These are phyloP conservation scores for Penicillium digitatum DNA, from an alignment of 2,329 filamentous ascomycete genomes.

Conservation along the genomic window DNA sequence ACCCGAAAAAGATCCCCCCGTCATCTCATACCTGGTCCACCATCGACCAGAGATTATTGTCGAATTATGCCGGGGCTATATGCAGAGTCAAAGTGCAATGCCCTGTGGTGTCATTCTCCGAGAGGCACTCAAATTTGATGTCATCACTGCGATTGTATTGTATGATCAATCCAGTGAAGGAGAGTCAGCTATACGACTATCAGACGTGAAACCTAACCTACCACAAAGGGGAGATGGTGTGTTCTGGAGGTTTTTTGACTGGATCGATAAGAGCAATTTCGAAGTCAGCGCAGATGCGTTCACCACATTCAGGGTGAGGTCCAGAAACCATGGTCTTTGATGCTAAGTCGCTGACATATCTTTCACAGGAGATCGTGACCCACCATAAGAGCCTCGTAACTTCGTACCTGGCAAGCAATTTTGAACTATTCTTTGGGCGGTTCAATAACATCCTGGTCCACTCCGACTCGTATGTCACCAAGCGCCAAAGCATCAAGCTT, in stretches of 20 bases:
- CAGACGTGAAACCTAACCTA: constrained; percentile 69
- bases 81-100: constrained; percentile 84
- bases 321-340: not conserved
- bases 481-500: constrained; percentile 95
- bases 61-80: constrained; percentile 83
- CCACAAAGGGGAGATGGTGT: constrained; percentile 76
- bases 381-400: constrained; percentile 90
- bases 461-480: constrained; percentile 94
- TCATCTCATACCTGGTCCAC: constrained; percentile 82
- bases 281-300: constrained; percentile 97
- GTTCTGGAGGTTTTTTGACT: constrained; percentile 96
- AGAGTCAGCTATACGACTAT: constrained; percentile 70
- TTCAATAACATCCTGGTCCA: constrained; percentile 87
- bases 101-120: constrained; percentile 84
- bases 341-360: not conserved
- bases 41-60: constrained; percentile 82
- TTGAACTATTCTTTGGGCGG: constrained; percentile 84
- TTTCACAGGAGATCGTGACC: constrained; percentile 75
- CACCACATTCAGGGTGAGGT: constrained; percentile 82
- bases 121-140: constrained; percentile 86
- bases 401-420: constrained; percentile 82
- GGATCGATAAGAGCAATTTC: constrained; percentile 95
- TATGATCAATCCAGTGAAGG: constrained; percentile 81
- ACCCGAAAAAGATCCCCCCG: constrained; percentile 71
- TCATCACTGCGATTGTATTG: constrained; percentile 82